Base-by-base conservation (phyloP, 371 early-diverging fungal genomes). In the Mycotypha africana region DNA sequence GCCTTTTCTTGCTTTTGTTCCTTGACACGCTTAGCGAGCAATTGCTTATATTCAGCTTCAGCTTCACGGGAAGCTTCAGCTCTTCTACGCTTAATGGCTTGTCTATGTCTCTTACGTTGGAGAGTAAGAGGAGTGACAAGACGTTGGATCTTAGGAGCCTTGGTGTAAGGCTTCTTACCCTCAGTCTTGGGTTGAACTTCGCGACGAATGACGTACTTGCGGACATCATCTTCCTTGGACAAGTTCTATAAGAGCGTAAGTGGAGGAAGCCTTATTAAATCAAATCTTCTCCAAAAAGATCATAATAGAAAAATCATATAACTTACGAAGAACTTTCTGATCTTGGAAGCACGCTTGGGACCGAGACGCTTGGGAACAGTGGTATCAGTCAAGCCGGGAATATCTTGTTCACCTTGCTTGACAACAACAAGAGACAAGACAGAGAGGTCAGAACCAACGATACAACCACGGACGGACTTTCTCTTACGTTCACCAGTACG, bases 381-480 rank as follows among this genome's bases (percentile, higher is more conserved):
- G 60, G 68, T 79, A 78, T 99, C 98, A 63, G 98, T 99, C 53
- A 99, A 82, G 48, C 97, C 99, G 52, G 93, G 90, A 63, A 99
- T 90, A 45, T 91, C 88, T 54, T 81, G 76, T 70, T 95, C 96
- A 62, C 97, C 95, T 79, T 93, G 90, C 88, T 96, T 95, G 62
- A 96, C 89, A 58, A 99, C 81, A 67, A 89, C 88, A 49, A 98
- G 79, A 58, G 95, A 91, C 49, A 99, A 78, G 50, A 92, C 98
- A 34, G 97, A 67, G 52, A 97, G 88, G 74, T 99, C 99, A 59
- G 87, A 75, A 47, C 85, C 95, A 61, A 99, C 96, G 62, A 99
- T 97, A 82, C 96, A 97, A 65, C 99, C 99, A 54, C 99, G 92
- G 62, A 99, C 98, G 34, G 92, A 92, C 85, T 99, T 99, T 74